Evolutionary conservation across 306 rosid genomes (phyloP).

Genomic region (barrel medic (Medicago truncatula)): MtrunA17r5.0-ANR NC_053046.1:13584001-13584500

Average conservation of each 20-base stretch:
- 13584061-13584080: conserved; percentile 77
- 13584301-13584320: conserved; percentile 88
- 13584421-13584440: neutral
- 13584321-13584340: conserved; percentile 96
- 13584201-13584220: conserved; percentile 41
- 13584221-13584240: conserved; percentile 67
- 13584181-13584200: conserved; percentile 29
- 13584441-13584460: neutral
- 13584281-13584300: conserved; percentile 79
- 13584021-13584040: conserved; percentile 79
- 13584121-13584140: conserved; percentile 61
- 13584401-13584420: neutral
- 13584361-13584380: conserved; percentile 82
- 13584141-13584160: conserved; percentile 18
- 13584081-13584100: conserved; percentile 71
- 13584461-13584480: neutral
- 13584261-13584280: conserved; percentile 85
- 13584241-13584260: conserved; percentile 85
- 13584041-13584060: conserved; percentile 82
- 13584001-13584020: conserved; percentile 93
- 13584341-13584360: conserved; percentile 73
- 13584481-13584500: conserved; percentile 57
- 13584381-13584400: neutral
- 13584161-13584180: neutral
- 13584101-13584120: conserved; percentile 91